Evolutionary conservation across 2,329 filamentous ascomycete species (phyloP).

Genomic region (Aspergillus clavatus): DNA sequence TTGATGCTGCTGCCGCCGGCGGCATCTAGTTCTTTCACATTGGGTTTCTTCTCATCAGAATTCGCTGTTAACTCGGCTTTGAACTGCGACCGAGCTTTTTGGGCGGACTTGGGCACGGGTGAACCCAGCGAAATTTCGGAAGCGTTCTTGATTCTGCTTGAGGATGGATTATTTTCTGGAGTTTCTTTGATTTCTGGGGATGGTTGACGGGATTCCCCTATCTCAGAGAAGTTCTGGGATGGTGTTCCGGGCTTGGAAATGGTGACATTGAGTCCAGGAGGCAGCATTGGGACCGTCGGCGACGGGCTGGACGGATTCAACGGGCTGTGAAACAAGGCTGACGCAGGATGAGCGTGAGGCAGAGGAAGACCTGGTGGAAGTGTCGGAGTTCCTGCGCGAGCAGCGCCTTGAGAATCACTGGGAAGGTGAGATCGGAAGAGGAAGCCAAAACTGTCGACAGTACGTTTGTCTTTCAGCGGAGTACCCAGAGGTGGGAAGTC

Average conservation of each 20-base stretch:
- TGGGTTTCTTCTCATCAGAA: constrained; percentile 15
- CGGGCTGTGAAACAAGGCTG: constrained; percentile 30
- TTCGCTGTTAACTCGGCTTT: constrained; percentile 17
- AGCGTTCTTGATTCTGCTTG: constrained; percentile 26
- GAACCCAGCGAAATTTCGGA: constrained; percentile 41
- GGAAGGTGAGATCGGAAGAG: constrained; percentile 32
- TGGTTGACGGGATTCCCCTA: constrained; percentile 20
- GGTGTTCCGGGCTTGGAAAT: constrained; percentile 28
- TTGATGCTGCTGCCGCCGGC: no score
- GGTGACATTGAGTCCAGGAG: constrained; percentile 24
- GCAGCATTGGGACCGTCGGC: constrained; percentile 24
- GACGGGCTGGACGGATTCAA: constrained; percentile 27
- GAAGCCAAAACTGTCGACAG: constrained; percentile 35
- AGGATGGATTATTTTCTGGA: constrained; percentile 16
- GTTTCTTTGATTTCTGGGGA: constrained; percentile 25
- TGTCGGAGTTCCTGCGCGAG: constrained; percentile 36
- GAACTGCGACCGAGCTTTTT: constrained; percentile 22
- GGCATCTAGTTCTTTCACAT: constrained; percentile 8
- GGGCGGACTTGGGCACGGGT: constrained; percentile 33
- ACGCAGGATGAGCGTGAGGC: constrained; percentile 37
- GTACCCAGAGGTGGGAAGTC: constrained; percentile 45
- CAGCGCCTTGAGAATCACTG: constrained; percentile 24
- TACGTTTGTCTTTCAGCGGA: constrained; percentile 32
- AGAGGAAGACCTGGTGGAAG: constrained; percentile 41
- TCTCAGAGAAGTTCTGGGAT: constrained; percentile 22